Conservation (phyloP, 176 grass and related monocot genomes). For the Musa troglodytarum region DNA sequence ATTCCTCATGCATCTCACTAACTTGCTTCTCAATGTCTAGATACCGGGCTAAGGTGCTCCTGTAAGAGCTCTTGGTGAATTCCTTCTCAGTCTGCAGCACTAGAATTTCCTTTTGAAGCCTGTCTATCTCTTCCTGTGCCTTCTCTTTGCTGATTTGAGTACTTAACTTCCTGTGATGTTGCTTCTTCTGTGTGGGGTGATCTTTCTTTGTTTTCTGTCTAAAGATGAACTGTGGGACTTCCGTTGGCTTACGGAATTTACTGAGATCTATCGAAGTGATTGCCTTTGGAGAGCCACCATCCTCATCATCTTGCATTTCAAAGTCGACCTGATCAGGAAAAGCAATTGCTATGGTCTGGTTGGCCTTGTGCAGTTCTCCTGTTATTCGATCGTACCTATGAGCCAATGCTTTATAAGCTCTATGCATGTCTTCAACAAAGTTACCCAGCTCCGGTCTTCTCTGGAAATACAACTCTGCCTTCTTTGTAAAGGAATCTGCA, state of each 20-base stretch:
- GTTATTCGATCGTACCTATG: constrained; percentile 54
- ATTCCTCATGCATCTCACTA: constrained; percentile 52
- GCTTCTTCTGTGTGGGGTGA: constrained; percentile 28
- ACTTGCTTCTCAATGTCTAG: constrained; percentile 67
- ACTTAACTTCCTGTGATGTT: constrained; percentile 32
- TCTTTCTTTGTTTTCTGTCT: constrained; percentile 19
- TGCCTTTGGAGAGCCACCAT: constrained; percentile 32
- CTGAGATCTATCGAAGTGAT: constrained; percentile 43
- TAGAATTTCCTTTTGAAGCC: constrained; percentile 70
- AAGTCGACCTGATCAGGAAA: constrained; percentile 77
- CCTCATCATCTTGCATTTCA: constrained; percentile 51
- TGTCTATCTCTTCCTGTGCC: constrained; percentile 63
- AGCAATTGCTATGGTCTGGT: constrained; percentile 74
- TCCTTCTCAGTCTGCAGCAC: constrained; percentile 71
- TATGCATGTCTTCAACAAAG: constrained; percentile 49
- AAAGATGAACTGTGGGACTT: constrained; percentile 36
- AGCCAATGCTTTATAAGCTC: constrained; percentile 42
- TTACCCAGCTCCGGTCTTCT: constrained; percentile 49
- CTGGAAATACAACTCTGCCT: constrained; percentile 63
- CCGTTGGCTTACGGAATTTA: constrained; percentile 32
- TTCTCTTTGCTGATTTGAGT: constrained; percentile 64
- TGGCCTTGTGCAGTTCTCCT: constrained; percentile 86
- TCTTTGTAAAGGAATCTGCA: constrained; percentile 50
- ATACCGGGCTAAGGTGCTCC: constrained; percentile 49
- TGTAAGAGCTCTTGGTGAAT: constrained; percentile 69